phyloP scores from a whole-genome alignment of 441 rosid genomes.

The Pelargonium fulgidum region DNA sequence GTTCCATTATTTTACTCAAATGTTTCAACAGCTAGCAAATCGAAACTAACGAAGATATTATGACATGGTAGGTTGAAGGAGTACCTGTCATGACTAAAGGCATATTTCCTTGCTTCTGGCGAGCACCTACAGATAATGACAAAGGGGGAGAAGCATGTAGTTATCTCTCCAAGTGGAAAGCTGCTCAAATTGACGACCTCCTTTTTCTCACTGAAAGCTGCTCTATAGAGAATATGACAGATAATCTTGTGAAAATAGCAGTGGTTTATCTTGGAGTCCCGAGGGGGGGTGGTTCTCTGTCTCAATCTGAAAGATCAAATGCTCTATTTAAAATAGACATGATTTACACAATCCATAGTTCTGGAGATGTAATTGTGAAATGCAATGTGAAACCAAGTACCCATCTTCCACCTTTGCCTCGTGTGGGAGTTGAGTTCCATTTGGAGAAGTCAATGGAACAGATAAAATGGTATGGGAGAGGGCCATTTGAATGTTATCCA shows the following conservation, averaged over 20 bases:
- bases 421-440: slow-evolving; percentile 76
- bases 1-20: neutral
- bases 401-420: slow-evolving; percentile 83
- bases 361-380: slow-evolving; percentile 71
- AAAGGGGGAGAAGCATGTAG: slow-evolving; percentile 78
- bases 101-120: slow-evolving; percentile 85
- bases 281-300: slow-evolving; percentile 21
- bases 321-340: slow-evolving; percentile 50
- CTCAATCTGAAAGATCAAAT: slow-evolving; percentile 31
- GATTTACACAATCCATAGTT: slow-evolving; percentile 52
- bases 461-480: slow-evolving; percentile 82
- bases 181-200: slow-evolving; percentile 49
- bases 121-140: slow-evolving; percentile 96
- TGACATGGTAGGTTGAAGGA: slow-evolving; percentile 56
- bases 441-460: slow-evolving; percentile 62
- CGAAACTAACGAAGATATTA: slow-evolving; percentile 14
- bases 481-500: slow-evolving; percentile 95
- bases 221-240: slow-evolving; percentile 40
- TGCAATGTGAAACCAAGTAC: slow-evolving; percentile 57
- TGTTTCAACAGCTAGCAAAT: neutral
- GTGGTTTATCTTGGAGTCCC: slow-evolving; percentile 44
- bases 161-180: slow-evolving; percentile 75
- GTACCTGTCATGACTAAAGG: slow-evolving; percentile 59
- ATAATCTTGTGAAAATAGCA: slow-evolving; percentile 44
- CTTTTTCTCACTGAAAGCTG: slow-evolving; percentile 54